Conservation (phyloP, 179 eudicot genomes). For the Gypsophila paniculata region DNA sequence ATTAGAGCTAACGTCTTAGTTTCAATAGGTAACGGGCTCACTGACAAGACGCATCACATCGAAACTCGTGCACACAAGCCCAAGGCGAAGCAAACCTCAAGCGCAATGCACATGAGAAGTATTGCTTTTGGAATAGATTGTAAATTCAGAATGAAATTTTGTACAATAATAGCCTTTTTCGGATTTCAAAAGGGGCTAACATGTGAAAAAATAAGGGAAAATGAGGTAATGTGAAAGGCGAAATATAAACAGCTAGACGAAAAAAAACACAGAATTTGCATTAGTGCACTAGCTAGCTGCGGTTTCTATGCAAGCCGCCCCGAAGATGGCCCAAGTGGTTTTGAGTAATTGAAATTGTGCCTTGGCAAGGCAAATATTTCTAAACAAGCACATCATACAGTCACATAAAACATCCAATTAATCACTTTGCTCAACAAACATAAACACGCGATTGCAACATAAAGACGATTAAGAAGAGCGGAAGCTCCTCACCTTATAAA, state of each 20-base stretch:
- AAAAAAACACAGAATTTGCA: not conserved
- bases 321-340: not conserved
- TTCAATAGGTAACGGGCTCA: too few species aligned
- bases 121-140: not conserved
- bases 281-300: not conserved
- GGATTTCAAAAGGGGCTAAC: not conserved
- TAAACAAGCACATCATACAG: not conserved
- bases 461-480: conserved; percentile 6
- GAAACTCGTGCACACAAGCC: not conserved
- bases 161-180: not conserved
- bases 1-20: not conserved
- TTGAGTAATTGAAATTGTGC: not conserved
- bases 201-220: not conserved
- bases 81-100: not conserved
- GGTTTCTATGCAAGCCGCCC: not conserved
- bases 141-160: too few species aligned
- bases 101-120: not conserved
- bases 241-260: too few species aligned
- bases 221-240: not conserved
- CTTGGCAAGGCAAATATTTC: not conserved
- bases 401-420: not conserved
- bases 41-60: too few species aligned
- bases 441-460: conserved; percentile 12
- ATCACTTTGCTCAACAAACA: not conserved
- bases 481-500: conserved; percentile 21